These are phyloP conservation scores for Cucumis sativus DNA, from an alignment of 306 rosid species.

Conservation along the genomic window DNA sequence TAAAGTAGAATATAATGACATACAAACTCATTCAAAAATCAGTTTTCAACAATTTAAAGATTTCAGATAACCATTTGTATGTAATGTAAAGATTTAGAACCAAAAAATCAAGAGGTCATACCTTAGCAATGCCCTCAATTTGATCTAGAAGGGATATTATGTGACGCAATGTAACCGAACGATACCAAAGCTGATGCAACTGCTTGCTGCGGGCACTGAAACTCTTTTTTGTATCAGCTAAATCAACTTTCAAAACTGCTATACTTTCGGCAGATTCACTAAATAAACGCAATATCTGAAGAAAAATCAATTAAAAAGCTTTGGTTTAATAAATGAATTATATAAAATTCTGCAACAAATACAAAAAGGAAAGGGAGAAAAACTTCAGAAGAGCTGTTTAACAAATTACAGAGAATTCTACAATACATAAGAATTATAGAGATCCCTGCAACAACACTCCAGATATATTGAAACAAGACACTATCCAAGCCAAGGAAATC, in stretches of 20 bases:
- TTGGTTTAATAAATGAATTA: background rate
- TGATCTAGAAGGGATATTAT: slow-evolving; percentile 95
- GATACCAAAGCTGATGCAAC: slow-evolving; percentile 98
- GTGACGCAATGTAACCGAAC: slow-evolving; percentile 92
- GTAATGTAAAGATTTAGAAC: background rate
- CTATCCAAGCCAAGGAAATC: background rate
- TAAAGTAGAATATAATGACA: background rate
- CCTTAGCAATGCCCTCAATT: slow-evolving; percentile 98
- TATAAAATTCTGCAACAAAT: background rate
- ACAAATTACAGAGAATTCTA: background rate
- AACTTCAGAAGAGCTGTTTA: background rate
- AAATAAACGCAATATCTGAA: slow-evolving; percentile 91
- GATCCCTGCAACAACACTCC: background rate
- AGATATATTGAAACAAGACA: background rate
- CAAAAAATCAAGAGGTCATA: slow-evolving; percentile 15
- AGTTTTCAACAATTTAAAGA: background rate
- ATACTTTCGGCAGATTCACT: slow-evolving; percentile 86
- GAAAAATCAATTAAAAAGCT: background rate
- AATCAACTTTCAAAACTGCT: slow-evolving; percentile 69
- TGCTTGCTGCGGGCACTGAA: slow-evolving; percentile 94
- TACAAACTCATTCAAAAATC: background rate
- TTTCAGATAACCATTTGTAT: background rate
- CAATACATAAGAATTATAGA: background rate
- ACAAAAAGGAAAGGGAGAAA: background rate
- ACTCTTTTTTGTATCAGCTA: slow-evolving; percentile 71